These are phyloP conservation scores for Syncephalastrum monosporum DNA, from an alignment of 371 early-diverging fungal species.

Conservation along the genomic window DNA sequence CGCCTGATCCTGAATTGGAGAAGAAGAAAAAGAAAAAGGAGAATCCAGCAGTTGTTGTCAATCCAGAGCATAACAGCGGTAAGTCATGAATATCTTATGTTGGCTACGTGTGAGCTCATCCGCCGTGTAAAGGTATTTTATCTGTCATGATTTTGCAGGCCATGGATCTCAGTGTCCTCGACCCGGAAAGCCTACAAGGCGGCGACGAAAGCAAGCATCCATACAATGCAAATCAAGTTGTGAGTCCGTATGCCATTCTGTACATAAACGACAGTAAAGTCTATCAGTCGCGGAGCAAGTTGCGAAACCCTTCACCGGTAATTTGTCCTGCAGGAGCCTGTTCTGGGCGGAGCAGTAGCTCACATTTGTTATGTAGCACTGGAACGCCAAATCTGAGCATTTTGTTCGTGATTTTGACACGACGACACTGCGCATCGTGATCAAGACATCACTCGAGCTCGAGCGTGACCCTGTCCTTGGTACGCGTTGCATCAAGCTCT, in stretches of 20 bases:
- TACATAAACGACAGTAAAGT: constrained; percentile 45
- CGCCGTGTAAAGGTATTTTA: constrained; percentile 18
- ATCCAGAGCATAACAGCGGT: constrained; percentile 30
- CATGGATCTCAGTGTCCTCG: constrained; percentile 39
- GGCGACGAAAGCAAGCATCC: constrained; percentile 39
- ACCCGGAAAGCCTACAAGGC: constrained; percentile 24
- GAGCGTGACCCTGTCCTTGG: constrained; percentile 43
- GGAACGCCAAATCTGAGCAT: constrained; percentile 42
- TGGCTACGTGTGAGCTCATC: background rate
- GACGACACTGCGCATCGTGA: constrained; percentile 26
- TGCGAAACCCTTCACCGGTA: constrained; percentile 40
- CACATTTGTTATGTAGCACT: constrained; percentile 22
- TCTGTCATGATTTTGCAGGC: constrained; percentile 36
- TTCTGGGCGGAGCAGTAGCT: too few species aligned
- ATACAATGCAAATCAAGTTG: constrained; percentile 32
- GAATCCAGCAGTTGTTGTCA: constrained; percentile 12
- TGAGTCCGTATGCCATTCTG: constrained; percentile 39
- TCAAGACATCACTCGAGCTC: constrained; percentile 33
- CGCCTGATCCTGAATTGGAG: constrained; percentile 14
- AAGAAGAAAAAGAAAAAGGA: constrained; percentile 13
- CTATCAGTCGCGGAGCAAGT: constrained; percentile 30
- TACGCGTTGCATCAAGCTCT: constrained; percentile 16
- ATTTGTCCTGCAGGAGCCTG: background rate
- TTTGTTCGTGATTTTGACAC: constrained; percentile 27
- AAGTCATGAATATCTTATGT: background rate